These are phyloP conservation scores for Leccinum pellstonianum DNA, from an alignment of 768 basidiomycete genomes.

Conservation along the genomic window DNA sequence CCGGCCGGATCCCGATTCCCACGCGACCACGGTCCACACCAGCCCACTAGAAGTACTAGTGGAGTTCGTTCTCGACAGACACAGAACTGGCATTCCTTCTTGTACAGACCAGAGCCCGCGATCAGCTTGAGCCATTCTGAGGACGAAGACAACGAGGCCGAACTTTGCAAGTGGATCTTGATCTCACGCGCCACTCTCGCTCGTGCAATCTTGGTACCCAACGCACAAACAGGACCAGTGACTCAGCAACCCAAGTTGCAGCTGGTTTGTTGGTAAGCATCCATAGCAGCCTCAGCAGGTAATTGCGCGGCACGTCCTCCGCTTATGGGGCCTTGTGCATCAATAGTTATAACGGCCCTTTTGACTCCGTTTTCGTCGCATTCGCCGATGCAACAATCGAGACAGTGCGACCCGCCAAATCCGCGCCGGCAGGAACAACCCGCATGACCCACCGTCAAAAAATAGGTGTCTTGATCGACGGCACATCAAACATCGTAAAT, in stretches of 20 bases:
- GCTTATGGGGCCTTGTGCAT: conserved; percentile 42
- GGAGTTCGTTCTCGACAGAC: not conserved
- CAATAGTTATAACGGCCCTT: conserved; percentile 46
- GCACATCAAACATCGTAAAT: too few relatives aligned
- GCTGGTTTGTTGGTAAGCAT: conserved; percentile 55
- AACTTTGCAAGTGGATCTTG: conserved; percentile 14
- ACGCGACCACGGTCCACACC: conserved; percentile 18
- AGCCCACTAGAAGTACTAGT: not conserved
- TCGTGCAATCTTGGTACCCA: conserved; percentile 10
- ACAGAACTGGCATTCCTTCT: not conserved
- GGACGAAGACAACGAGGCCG: not conserved
- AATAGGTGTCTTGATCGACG: not conserved
- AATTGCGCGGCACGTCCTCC: conserved; percentile 46
- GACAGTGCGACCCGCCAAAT: conserved; percentile 56
- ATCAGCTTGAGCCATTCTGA: not conserved
- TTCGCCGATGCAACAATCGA: conserved; percentile 49
- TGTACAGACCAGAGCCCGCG: too few relatives aligned
- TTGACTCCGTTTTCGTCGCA: conserved; percentile 28
- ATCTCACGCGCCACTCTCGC: conserved; percentile 17
- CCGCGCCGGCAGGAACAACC: conserved; percentile 75
- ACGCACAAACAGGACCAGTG: too few relatives aligned
- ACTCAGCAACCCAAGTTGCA: not conserved
- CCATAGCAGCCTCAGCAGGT: conserved; percentile 62
- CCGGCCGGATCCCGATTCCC: conserved; percentile 24
- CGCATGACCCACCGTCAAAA: not conserved